These are phyloP conservation scores for Saccharomyces hybrid DNA, from an alignment of 1,139 yeast genomes.

Conservation along the genomic window DNA sequence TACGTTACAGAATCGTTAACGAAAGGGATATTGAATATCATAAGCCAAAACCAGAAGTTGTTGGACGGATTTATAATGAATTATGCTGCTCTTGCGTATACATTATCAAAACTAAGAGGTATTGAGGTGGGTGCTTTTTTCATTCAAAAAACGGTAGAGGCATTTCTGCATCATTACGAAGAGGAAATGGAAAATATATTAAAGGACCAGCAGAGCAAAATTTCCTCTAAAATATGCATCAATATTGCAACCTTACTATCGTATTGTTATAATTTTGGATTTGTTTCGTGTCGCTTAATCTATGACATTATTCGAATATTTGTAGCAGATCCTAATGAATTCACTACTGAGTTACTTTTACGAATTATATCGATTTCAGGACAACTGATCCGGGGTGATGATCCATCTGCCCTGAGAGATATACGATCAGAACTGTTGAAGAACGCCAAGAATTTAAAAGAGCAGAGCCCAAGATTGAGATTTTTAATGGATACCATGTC, in stretches of 20 bases:
- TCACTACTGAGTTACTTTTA: constrained; percentile 69
- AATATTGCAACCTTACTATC: constrained; percentile 71
- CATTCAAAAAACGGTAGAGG: constrained; percentile 70
- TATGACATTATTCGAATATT: constrained; percentile 66
- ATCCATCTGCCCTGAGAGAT: constrained; percentile 77
- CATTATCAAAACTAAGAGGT: constrained; percentile 74
- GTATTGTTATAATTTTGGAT: constrained; percentile 68
- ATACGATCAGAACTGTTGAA: constrained; percentile 56
- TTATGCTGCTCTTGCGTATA: constrained; percentile 71
- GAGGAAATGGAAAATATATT: constrained; percentile 22
- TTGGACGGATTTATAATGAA: constrained; percentile 73
- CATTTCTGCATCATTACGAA: constrained; percentile 39
- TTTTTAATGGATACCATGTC: constrained; percentile 80
- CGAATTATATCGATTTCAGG: constrained; percentile 73
- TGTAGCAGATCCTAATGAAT: constrained; percentile 53
- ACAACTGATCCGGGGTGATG: constrained; percentile 79
- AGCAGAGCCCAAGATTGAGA: constrained; percentile 57
- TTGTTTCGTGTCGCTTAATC: constrained; percentile 63
- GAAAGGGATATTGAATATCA: constrained; percentile 53
- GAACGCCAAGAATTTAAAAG: constrained; percentile 36
- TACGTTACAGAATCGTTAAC: constrained; percentile 65
- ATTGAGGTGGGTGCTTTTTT: constrained; percentile 86
- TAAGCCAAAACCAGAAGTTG: constrained; percentile 58
- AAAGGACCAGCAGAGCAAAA: constrained; percentile 19
- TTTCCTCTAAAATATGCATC: constrained; percentile 46